Evolutionary conservation across 1,284 basidiomycete genomes (phyloP).

Genomic region (Cystobasidium sp.): DNA sequence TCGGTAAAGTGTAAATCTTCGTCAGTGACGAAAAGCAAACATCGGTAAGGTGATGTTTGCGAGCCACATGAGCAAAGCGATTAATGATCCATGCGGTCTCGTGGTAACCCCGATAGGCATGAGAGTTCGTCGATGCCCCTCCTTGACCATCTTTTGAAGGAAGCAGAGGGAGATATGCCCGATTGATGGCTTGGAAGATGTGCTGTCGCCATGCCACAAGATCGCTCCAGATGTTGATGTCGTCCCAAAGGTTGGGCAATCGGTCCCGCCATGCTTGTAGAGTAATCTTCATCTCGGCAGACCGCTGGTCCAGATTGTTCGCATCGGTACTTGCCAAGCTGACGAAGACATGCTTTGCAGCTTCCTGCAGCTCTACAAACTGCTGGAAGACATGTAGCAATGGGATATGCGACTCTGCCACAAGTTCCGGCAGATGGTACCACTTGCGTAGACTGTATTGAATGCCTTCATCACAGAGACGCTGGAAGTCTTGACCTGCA

Average conservation of each 20-base stretch:
- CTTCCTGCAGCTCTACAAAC: constrained; percentile 96
- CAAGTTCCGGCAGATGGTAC: constrained; percentile 81
- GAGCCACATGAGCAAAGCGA: constrained; percentile 97
- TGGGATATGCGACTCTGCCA: constrained; percentile 91
- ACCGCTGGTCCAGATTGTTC: constrained; percentile 90
- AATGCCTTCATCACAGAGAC: constrained; percentile 92
- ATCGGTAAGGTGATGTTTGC: constrained; percentile 94
- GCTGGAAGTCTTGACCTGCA: constrained; percentile 68
- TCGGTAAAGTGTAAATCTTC: constrained; percentile 98
- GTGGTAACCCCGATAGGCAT: constrained; percentile 97
- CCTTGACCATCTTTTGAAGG: constrained; percentile 62
- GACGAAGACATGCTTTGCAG: constrained; percentile 84
- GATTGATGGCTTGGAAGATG: constrained; percentile 89
- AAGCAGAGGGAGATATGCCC: constrained; percentile 91
- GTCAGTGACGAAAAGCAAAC: constrained; percentile 94
- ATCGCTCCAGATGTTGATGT: constrained; percentile 99
- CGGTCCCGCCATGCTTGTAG: constrained; percentile 97
- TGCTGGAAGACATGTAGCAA: constrained; percentile 98
- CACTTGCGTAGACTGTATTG: constrained; percentile 96
- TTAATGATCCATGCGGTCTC: constrained; percentile 99
- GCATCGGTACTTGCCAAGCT: constrained; percentile 85
- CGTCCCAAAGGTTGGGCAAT: constrained; percentile 93
- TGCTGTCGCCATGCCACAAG: constrained; percentile 97
- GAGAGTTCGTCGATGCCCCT: constrained; percentile 66
- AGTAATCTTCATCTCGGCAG: constrained; percentile 91